phyloP scores from a whole-genome alignment of 2,329 filamentous ascomycete species.

The Leptographium flavum region DNA sequence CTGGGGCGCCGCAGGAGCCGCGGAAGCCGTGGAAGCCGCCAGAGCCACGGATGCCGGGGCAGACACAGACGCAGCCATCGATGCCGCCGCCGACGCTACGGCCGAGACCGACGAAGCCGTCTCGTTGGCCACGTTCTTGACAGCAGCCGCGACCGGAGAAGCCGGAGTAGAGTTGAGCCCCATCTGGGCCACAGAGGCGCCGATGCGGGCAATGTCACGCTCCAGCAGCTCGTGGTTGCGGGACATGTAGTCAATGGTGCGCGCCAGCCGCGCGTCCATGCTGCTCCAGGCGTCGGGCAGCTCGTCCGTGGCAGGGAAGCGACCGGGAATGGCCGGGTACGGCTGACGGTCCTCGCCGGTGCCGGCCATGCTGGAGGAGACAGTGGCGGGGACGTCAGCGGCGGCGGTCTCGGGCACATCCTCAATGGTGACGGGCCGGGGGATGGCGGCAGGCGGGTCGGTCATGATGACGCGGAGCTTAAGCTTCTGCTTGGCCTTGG shows the following conservation, averaged over 20 bases:
- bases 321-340: conserved; percentile 6
- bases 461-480: conserved; percentile 56
- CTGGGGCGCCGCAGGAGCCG: not conserved
- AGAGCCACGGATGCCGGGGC: not conserved
- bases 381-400: not conserved
- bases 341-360: not conserved
- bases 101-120: not conserved
- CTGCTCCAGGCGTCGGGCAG: not conserved
- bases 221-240: conserved; percentile 13
- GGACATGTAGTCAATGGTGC: conserved; percentile 10
- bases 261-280: conserved; percentile 4
- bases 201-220: conserved; percentile 9
- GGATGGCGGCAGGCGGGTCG: not conserved
- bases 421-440: conserved; percentile 29
- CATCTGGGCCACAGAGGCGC: conserved; percentile 9
- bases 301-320: not conserved
- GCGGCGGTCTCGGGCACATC: conserved; percentile 25
- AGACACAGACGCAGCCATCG: no score
- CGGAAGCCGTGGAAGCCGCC: not conserved
- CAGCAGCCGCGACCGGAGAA: not conserved
- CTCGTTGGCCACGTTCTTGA: not conserved
- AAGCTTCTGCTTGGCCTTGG: conserved; percentile 96
- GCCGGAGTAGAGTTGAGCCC: not conserved
- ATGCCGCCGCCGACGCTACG: not conserved
- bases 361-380: conserved; percentile 3